Evolutionary conservation across 495 filamentous ascomycete genomes (phyloP), one percentile per base, ranked within the genome.

Genomic region (Corynascus novoguineensis): DNA sequence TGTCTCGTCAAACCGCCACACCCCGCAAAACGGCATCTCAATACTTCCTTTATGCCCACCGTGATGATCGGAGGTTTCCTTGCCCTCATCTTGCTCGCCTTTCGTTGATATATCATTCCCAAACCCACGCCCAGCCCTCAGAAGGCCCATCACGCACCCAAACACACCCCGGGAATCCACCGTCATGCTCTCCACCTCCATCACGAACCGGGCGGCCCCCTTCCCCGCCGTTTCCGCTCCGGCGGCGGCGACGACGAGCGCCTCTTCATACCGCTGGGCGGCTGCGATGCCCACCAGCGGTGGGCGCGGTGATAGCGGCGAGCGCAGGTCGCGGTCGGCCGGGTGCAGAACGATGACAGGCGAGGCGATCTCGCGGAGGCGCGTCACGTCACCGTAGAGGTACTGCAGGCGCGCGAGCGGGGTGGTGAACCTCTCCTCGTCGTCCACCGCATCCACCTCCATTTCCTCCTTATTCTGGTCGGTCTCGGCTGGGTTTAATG

Each of bases 221-320:
- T 61, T 58, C 6, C n/a, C n/a, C n/a, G n/a, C n/a, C n/a, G n/a
- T n/a, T n/a, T n/a, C n/a, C n/a, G n/a, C n/a, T n/a, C n/a, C n/a
- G n/a, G n/a, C n/a, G n/a, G n/a, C n/a, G n/a, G 63, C 53, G 0
- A 40, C 57, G 2, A 71, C 24, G 0, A 71, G 54, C 1, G 55
- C 58, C 1, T 69, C 61, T 22, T 64, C 63, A 53, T 68, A 60
- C 9, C 49, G 57, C 47, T 68, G 64, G 3, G 53, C 64, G 0
- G 66, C 64, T 0, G n/a, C 44, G 19, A 65, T 25, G 2, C 68
- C 68, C 1, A 29, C 2, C 1, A 54, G 12, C 1, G 50, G 50
- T 15, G 50, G 28, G 4, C 63, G 19, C 1, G 64, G 47, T 3
- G 62, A 2, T 40, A 17, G 50, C 1, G 63, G 59, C 0, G 49